Evolutionary conservation across 2,329 filamentous ascomycete genomes (phyloP).

Genomic region (Neoascochyta sp.): DNA sequence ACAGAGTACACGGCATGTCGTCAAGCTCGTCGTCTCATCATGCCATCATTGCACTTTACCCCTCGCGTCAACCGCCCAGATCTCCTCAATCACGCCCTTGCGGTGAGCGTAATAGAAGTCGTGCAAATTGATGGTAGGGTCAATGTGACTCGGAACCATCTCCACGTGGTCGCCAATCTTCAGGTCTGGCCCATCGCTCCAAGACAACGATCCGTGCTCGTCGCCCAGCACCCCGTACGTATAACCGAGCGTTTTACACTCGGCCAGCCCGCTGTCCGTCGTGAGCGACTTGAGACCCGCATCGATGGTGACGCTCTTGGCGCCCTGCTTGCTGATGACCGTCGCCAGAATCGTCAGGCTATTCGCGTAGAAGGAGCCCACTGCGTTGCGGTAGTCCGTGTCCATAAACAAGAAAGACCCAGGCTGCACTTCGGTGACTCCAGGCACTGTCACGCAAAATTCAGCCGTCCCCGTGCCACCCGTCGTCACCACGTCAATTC

Average conservation of each 20-base stretch:
- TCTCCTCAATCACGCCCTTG: conserved; percentile 49
- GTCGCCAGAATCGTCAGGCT: conserved; percentile 50
- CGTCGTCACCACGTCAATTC: conserved; percentile 51
- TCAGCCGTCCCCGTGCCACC: conserved; percentile 54
- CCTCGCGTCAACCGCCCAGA: conserved; percentile 51
- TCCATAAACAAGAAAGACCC: conserved; percentile 58
- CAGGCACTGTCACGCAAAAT: conserved; percentile 50
- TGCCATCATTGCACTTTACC: conserved; percentile 54
- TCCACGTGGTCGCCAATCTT: conserved; percentile 48
- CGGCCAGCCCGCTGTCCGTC: conserved; percentile 51
- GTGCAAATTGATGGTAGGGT: conserved; percentile 53
- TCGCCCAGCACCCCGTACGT: conserved; percentile 47
- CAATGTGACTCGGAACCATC: conserved; percentile 55
- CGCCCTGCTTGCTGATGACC: conserved; percentile 48
- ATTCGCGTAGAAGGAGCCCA: conserved; percentile 49
- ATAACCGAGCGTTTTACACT: conserved; percentile 45
- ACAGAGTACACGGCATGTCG: no score
- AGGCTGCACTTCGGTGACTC: conserved; percentile 54
- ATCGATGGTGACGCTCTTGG: conserved; percentile 48
- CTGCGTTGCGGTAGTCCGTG: conserved; percentile 53
- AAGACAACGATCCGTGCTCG: conserved; percentile 49
- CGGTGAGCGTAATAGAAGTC: conserved; percentile 52
- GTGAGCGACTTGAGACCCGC: conserved; percentile 51
- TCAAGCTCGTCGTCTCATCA: no score
- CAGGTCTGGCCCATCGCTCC: conserved; percentile 43